Base-by-base conservation (phyloP, 2,329 filamentous ascomycete species). In the Pyricularia sp. region DNA sequence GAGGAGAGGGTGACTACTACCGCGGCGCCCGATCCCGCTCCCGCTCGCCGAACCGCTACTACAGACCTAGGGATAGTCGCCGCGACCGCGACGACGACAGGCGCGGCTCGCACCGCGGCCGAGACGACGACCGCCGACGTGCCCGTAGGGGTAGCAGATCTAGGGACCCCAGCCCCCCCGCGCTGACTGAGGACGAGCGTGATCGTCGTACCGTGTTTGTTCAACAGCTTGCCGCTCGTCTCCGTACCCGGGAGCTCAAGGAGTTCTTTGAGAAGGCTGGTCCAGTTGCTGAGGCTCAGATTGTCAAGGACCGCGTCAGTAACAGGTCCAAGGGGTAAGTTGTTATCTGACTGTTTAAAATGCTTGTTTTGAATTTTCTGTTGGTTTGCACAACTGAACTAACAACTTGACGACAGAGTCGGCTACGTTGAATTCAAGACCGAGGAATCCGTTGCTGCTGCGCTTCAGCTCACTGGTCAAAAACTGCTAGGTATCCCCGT, bases 351-450 rank as follows among this genome's bases (percentile, higher is more conserved):
- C 31, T 2, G 19, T 55, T 55, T 22, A 26, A 26, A 26, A 26
- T 26, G 9, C 22, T 65, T 65, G 24, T 26, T 16, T 9, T 24
- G 7, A 22, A 10, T 8, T 62, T 70, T 70, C 80, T 82, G 22
- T 35, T n/a, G 49, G 33, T 8, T 12, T 35, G 33, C 12, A 12
- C 19, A 75, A 82, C 71, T 60, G 59, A 31, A 40, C 63, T 62
- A 62, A 69, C 66, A 24, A 13, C 33, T 8, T 16, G 16, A 22
- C 62, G 62, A 9, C 71, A 97, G 94, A 78, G 94, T 99, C 77
- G 94, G 96, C 75, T 99, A 99, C 74, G 96, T 99, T 81, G 94
- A 99, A 82, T 99, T 99, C 79, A 96, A 93, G 76, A 87, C 90
- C 73, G 93, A 97, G 84, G 91, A 96, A 72, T 96, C 93, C 71